Base-by-base conservation (phyloP, 345 rosid genomes). In the Sisymbrium altissimum region DNA sequence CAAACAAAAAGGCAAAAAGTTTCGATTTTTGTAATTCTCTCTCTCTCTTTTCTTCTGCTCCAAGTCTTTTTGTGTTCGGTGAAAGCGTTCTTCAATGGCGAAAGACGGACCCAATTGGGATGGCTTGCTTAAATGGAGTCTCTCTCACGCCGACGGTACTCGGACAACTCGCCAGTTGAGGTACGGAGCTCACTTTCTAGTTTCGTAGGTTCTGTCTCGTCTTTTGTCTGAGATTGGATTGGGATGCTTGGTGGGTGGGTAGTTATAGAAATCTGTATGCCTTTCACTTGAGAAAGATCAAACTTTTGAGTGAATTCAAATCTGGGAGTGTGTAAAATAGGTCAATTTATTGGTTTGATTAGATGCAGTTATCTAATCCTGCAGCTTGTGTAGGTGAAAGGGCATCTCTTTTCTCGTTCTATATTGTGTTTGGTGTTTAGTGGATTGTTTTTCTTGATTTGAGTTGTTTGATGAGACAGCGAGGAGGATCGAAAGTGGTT, bases 401-500 rank as follows among this genome's bases (percentile, higher is more conserved):
- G 30, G 5, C 35, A 12, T 23, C 11, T 43, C 38, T 64, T 64
- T 72, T n/a, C 57, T 64, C 17, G 64, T 39, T 41, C 33, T 12
- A 4, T 41, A 3, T 19, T 12, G 13, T 38, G 41, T 15, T 53
- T 50, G 3, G 10, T 19, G 35, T 30, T n/a, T 18, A 48, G 49
- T 36, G 74, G 64, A 25, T 3, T 35, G n/a, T 46, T 55, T n/a
- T 62, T 21, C 60, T 70, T 62, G 61, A 65, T 66, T 6, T 73
- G 63, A 36, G 19, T 62, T 50, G 18, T 9, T 53, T 54, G 49
- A 9, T 68, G 81, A 56, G 15, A 49, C 68, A 95, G 97, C 7
- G 99, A 95, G 83, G 99, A 95, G 79, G 98, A 95, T 81, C 69
- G 92, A 53, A 92, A 36, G 81, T 95, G 98, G 99, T 95, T 95